Evolutionary conservation across 805 yeast genomes (phyloP).

Genomic region (Candida adriatica): DNA sequence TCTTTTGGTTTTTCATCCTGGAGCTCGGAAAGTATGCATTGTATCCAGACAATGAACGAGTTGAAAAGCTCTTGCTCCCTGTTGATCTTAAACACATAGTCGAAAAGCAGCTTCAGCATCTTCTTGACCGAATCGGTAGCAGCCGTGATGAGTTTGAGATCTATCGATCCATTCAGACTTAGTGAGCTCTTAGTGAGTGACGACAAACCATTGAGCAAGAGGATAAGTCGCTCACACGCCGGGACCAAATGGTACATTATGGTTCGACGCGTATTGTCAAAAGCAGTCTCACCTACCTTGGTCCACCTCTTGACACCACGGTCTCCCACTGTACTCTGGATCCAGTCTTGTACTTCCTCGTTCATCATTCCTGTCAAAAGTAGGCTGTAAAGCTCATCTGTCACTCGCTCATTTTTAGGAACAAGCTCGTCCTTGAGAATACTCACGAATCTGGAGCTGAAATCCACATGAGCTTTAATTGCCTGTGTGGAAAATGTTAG

Average conservation of each 20-base stretch:
- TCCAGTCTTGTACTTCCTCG: slow-evolving; percentile 45
- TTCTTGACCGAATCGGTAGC: slow-evolving; percentile 12
- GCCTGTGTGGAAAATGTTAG: slow-evolving; percentile 25
- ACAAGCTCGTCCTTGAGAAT: slow-evolving; percentile 30
- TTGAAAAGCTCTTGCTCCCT: slow-evolving; percentile 39
- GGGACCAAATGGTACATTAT: slow-evolving; percentile 46
- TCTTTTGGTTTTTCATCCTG: slow-evolving; percentile 22
- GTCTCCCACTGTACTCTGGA: slow-evolving; percentile 61
- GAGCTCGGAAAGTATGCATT: slow-evolving; percentile 23
- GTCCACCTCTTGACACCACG: slow-evolving; percentile 54
- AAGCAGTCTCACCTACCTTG: slow-evolving; percentile 41
- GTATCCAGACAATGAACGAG: slow-evolving; percentile 36
- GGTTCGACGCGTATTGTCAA: slow-evolving; percentile 41
- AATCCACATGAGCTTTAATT: slow-evolving; percentile 32
- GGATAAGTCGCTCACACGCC: slow-evolving; percentile 46
- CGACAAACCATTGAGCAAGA: slow-evolving; percentile 36
- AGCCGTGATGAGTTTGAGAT: slow-evolving; percentile 5
- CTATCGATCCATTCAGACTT: slow-evolving; percentile 2
- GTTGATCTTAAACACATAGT: slow-evolving; percentile 34
- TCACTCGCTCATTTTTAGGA: slow-evolving; percentile 23
- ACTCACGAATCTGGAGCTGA: slow-evolving; percentile 28
- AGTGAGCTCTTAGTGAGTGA: slow-evolving; percentile 31
- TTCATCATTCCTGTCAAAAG: slow-evolving; percentile 50
- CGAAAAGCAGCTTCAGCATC: slow-evolving; percentile 28
- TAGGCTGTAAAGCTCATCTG: slow-evolving; percentile 38